A percentile compares a stretch with the other conserved stretches of the same genome.
phyloP scores from a whole-genome alignment of 164 flowering plant species.

The Kingdonia uniflora region DNA sequence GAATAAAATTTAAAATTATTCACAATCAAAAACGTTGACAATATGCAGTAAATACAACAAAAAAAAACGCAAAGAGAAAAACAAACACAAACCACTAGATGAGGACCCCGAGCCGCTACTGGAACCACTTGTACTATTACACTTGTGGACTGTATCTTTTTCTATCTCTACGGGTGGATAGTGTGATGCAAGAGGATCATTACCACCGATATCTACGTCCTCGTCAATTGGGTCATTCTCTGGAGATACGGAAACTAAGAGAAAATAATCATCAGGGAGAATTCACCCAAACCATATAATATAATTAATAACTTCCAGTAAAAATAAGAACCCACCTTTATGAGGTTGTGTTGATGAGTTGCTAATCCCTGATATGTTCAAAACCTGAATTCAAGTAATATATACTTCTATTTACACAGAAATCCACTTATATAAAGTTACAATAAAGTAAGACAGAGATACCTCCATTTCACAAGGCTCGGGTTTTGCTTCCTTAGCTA shows the following conservation, averaged over 20 bases:
- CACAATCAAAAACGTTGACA: too few species aligned
- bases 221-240: slow-evolving; percentile 57
- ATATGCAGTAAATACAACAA: not conserved
- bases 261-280: not conserved
- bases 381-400: slow-evolving; percentile 28
- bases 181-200: slow-evolving; percentile 55
- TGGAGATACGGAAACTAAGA: slow-evolving; percentile 12
- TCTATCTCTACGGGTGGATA: slow-evolving; percentile 67
- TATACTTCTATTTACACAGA: not conserved
- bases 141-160: slow-evolving; percentile 42
- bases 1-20: too few species aligned
- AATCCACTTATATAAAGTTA: too few species aligned
- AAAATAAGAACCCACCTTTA: slow-evolving; percentile 34
- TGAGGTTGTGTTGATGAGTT: slow-evolving; percentile 44
- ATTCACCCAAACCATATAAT: not conserved
- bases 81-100: slow-evolving; percentile 64
- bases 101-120: slow-evolving; percentile 78
- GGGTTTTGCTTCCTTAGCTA: slow-evolving; percentile 26
- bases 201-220: slow-evolving; percentile 76
- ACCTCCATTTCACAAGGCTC: slow-evolving; percentile 78
- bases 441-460: not conserved
- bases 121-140: slow-evolving; percentile 70
- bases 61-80: not conserved
- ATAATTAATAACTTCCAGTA: not conserved
- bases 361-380: slow-evolving; percentile 55